Evolutionary conservation across 352 stramenopile species (phyloP), one percentile per base, ranked within the genome.

Genomic region (Pythium aristosporum): DNA sequence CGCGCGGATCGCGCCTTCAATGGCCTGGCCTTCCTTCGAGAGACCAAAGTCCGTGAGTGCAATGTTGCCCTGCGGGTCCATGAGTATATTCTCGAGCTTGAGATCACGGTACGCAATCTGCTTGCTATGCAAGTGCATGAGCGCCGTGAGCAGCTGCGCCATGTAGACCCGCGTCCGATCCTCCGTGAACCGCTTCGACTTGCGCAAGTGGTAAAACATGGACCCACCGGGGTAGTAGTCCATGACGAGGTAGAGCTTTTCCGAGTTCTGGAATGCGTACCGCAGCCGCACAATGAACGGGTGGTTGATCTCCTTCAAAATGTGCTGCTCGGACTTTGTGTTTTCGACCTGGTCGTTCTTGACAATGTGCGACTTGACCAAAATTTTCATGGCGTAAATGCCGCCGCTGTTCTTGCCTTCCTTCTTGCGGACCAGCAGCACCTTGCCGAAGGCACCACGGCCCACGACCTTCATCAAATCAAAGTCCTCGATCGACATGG

Each of bases 161-260:
- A 94, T 94, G 68, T 96, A 96, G 48, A 96, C 53, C 25, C 87
- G 73, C 28, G 87, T 94, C 1, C 88, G 83, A 9, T 94, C 85
- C 65, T 96, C 88, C 16, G 85, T 65, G 57, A 96, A 96, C 2
- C 87, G 75, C 63, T 96, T 96, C 0, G 85, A 94, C 60, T 94
- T 94, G 57, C 85, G 83, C 50, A 96, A 39, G 42, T 96, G 87
- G 65, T 94, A 94, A 69, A 94, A 96, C 84, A 96, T 92, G 1
- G 85, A 94, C 3, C 88, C 88, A 32, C 88, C 88, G 5, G 88
- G 89, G 61, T 98, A 96, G 71, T 98, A 98, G 61, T 98, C 94
- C 85, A 98, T 97, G 52, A 98, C 92, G 56, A 98, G 72, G 67
- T 99, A 99, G 10, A 99, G 69, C 47, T 95, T 94, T 48, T 96